Conservation (phyloP, 352 stramenopile species). For the Aphanomyces stellatus region DNA sequence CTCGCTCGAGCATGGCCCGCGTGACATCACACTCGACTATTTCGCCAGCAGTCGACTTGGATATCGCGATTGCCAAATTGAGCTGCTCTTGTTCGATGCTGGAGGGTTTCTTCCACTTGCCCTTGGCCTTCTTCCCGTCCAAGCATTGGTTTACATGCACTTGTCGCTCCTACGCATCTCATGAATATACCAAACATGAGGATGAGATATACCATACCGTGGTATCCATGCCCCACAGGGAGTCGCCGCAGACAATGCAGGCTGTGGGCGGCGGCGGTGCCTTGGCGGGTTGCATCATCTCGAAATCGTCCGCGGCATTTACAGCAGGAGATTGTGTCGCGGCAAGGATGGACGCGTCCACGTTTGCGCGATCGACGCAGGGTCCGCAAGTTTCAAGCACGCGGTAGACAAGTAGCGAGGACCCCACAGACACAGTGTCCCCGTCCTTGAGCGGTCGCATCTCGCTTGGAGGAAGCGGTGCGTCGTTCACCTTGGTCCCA, state of each 20-base stretch:
- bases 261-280: neutral
- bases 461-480: neutral
- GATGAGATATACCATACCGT: neutral
- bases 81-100: conserved; percentile 8
- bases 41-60: conserved; percentile 8
- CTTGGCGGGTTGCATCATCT: too few species aligned
- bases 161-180: neutral
- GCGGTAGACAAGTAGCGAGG: conserved; percentile 8
- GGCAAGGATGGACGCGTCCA: neutral
- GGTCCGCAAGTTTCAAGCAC: neutral
- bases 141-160: conserved; percentile 17
- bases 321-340: neutral
- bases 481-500: conserved; percentile 16
- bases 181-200: neutral
- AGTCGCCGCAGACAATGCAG: conserved; percentile 4
- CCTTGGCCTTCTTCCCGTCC: neutral
- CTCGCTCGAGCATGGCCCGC: neutral
- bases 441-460: neutral
- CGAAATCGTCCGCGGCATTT: too few species aligned
- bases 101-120: conserved; percentile 7
- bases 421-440: conserved; percentile 3
- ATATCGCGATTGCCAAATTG: conserved; percentile 3
- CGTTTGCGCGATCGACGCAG: neutral
- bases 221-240: neutral
- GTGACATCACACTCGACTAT: neutral